These are phyloP conservation scores for Fusarium dlaminii DNA, from an alignment of 2,329 filamentous ascomycete species.

Conservation along the genomic window DNA sequence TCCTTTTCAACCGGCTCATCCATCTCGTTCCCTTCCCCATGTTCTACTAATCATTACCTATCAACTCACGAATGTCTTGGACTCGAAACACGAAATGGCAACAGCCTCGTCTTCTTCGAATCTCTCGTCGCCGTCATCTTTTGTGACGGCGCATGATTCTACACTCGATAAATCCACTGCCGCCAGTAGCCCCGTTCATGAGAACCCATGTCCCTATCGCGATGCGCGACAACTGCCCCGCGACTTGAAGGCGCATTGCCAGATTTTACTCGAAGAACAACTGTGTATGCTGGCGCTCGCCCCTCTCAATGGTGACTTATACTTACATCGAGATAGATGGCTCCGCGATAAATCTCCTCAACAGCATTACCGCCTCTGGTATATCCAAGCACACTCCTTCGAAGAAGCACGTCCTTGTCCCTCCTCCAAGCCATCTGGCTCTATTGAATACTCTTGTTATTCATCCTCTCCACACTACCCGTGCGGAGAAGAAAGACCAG, in stretches of 20 bases:
- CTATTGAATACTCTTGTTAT: slow-evolving; percentile 84
- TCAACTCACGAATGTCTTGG: slow-evolving; percentile 21
- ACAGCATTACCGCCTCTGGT: slow-evolving; percentile 68
- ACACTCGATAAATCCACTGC: slow-evolving; percentile 46
- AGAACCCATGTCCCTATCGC: slow-evolving; percentile 56
- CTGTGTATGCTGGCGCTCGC: slow-evolving; percentile 62
- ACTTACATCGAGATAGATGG: slow-evolving; percentile 38
- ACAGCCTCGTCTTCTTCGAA: slow-evolving; percentile 33
- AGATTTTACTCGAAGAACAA: slow-evolving; percentile 79
- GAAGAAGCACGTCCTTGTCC: slow-evolving; percentile 65
- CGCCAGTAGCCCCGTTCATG: slow-evolving; percentile 49
- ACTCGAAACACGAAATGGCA: slow-evolving; percentile 33
- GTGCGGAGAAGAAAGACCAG: slow-evolving; percentile 69
- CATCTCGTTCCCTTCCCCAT: background rate
- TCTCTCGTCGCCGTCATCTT: slow-evolving; percentile 48
- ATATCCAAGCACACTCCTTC: slow-evolving; percentile 43
- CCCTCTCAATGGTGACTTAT: background rate
- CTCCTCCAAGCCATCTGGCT: slow-evolving; percentile 77
- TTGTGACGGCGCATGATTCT: slow-evolving; percentile 48
- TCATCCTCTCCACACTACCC: slow-evolving; percentile 82
- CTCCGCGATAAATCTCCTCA: slow-evolving; percentile 69
- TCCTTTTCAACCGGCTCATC: background rate
- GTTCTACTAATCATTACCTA: background rate
- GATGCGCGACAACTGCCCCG: slow-evolving; percentile 66
- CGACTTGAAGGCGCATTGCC: slow-evolving; percentile 72